phyloP scores from a whole-genome alignment of 371 early-diverging fungal genomes.

The Mucor lusitanicus region DNA sequence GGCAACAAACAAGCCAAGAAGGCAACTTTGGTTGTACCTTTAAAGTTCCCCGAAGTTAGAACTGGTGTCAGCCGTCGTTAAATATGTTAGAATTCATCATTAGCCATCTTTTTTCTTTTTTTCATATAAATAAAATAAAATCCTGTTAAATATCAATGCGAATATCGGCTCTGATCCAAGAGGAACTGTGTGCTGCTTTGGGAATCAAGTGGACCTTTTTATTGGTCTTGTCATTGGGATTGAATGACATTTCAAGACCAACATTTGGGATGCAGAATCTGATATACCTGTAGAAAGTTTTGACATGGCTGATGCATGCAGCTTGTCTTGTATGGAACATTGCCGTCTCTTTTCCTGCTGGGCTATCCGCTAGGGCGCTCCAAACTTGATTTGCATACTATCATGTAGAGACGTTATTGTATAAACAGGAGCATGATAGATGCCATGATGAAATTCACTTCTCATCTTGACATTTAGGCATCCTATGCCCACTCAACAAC shows the following conservation, averaged over 20 bases:
- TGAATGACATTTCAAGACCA: background rate
- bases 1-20: conserved; percentile 30
- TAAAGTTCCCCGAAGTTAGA: conserved; percentile 44
- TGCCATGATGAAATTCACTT: no score
- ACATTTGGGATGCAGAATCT: background rate
- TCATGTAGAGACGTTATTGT: no score
- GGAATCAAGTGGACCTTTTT: background rate
- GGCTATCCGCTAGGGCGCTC: no score
- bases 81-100: background rate
- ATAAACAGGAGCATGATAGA: no score
- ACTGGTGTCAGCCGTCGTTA: conserved; percentile 23
- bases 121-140: background rate
- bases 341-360: no score
- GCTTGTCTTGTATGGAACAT: background rate
- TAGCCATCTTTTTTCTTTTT: background rate
- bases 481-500: no score
- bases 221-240: background rate
- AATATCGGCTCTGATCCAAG: background rate
- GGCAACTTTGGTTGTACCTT: conserved; percentile 39
- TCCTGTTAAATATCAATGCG: background rate
- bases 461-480: no score
- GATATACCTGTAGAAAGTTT: background rate
- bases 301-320: background rate
- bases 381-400: no score
- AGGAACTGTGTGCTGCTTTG: background rate